Evolutionary conservation across 208 protist genomes (phyloP), one percentile per base, ranked within the genome.

Genomic region (Acanthamoeba culbertsoni): DNA sequence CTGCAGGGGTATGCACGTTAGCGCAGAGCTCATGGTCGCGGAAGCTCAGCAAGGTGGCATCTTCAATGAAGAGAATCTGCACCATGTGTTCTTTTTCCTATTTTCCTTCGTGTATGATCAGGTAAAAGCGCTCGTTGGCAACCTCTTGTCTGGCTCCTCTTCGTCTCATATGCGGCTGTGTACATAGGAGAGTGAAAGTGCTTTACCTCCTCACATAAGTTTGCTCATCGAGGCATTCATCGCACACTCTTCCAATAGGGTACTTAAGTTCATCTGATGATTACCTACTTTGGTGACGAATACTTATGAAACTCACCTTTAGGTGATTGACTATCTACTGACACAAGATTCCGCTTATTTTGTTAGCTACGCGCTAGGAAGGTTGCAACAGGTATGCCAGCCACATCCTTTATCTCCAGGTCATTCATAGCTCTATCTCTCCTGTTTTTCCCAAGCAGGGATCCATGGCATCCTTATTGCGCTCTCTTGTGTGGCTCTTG

Each of bases 311-410:
- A 26, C 23, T 31, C 0, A 8, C 14, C 59, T 28, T 79, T 40
- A 79, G 68, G 73, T 84, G 23, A 84, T 84, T 33, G 73, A 84
- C 28, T 84, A 84, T 43, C 45, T 84, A 43, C 73, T 84, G 12
- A 84, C 73, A 12, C 73, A 55, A 33, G 73, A 84, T n/a, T 84
- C 73, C 3, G 46, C 28, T n/a, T 26, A 84, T 33, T 84, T 84
- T 55, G 73, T 84, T 37, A 33, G 55, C 26, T 84, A 28, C 43
- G 20, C 37, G 8, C 26, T 84, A 23, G 37, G 26, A 12, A 20
- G 73, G 33, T n/a, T 84, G 73, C 73, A 84, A 20, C 43, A 84
- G 73, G 73, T 33, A 84, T 26, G 65, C n/a, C 0, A 10, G 31
- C 73, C 1, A 1, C 5, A 2, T 37, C 18, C 0, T 28, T 5